A percentile compares a stretch with the other conserved stretches of the same genome.
Conservation (phyloP, 2,329 filamentous ascomycete genomes). For the Aspergillus sp. region DNA sequence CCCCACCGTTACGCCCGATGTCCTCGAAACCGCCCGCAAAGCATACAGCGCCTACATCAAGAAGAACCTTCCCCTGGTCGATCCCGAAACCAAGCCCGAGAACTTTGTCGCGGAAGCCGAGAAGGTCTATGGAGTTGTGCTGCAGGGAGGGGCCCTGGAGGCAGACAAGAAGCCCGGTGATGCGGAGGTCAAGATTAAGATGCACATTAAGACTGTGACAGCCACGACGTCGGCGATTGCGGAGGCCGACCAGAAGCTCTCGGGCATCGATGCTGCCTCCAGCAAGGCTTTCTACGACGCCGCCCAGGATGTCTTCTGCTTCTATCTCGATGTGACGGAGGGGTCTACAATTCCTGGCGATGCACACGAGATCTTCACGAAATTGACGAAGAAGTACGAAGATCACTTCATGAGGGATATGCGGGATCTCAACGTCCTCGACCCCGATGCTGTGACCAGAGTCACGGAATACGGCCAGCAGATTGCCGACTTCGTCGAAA, state of each 20-base stretch:
- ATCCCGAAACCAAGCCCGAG: constrained; percentile 46
- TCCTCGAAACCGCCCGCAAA: constrained; percentile 51
- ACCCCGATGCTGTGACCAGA: constrained; percentile 77
- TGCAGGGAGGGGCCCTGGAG: constrained; percentile 57
- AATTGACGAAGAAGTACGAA: constrained; percentile 83
- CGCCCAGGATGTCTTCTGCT: constrained; percentile 68
- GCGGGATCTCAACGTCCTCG: constrained; percentile 78
- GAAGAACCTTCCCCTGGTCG: constrained; percentile 65
- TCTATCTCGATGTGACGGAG: constrained; percentile 71
- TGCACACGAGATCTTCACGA: constrained; percentile 78
- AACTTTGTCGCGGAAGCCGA: constrained; percentile 52
- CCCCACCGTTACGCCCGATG: constrained; percentile 45
- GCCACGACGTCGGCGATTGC: constrained; percentile 56
- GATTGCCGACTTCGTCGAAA: constrained; percentile 82
- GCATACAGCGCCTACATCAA: constrained; percentile 62
- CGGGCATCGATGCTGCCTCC: constrained; percentile 26
- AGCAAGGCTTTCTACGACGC: constrained; percentile 56
- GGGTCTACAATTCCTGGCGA: constrained; percentile 59
- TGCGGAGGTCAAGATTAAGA: constrained; percentile 82
- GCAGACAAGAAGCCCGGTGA: constrained; percentile 64
- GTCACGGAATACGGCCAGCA: constrained; percentile 92
- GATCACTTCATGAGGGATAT: constrained; percentile 87
- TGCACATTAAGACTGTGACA: constrained; percentile 71
- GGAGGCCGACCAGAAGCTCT: constrained; percentile 29
- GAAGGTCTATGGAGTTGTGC: constrained; percentile 55